phyloP scores from a whole-genome alignment of 345 rosid genomes.

The Clausena lansium region DNA sequence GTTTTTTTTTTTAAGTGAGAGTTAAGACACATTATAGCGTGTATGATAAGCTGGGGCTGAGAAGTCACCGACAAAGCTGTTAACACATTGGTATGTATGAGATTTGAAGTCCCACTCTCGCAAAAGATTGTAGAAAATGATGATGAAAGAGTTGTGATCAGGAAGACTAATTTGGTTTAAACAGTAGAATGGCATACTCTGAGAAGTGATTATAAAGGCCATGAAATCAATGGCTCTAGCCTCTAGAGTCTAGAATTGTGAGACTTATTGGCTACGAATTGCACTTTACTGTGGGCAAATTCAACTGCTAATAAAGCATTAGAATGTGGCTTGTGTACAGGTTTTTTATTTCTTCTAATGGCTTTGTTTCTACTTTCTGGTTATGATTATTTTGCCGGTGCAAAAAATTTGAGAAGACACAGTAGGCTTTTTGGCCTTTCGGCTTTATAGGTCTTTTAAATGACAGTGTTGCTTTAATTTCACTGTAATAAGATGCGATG shows the following conservation, averaged over 20 bases:
- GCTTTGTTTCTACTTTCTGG: constrained; percentile 10
- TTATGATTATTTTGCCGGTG: constrained; percentile 14
- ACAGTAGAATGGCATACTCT: constrained; percentile 23
- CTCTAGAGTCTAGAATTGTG: not conserved
- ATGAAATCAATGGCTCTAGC: not conserved
- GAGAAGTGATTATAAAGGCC: not conserved
- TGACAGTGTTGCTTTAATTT: not conserved
- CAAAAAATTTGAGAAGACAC: not conserved
- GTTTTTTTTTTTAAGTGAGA: not conserved
- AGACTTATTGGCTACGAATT: not conserved
- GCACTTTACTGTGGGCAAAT: not conserved
- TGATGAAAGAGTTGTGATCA: not conserved
- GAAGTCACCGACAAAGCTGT: constrained; percentile 13
- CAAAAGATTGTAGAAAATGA: constrained; percentile 2
- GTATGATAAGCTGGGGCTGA: not conserved
- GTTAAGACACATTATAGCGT: not conserved
- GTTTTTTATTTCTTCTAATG: not conserved
- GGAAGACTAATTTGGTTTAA: constrained; percentile 12
- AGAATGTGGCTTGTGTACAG: not conserved
- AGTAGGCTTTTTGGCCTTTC: not conserved
- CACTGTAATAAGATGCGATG: not conserved
- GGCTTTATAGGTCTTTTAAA: not conserved
- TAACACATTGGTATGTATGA: not conserved
- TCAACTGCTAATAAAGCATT: not conserved
- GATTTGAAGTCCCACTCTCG: not conserved